A percentile compares a stretch with the other conserved stretches of the same genome.
Evolutionary conservation across 495 filamentous ascomycete species (phyloP).

Genomic region (Viridothelium virens): DNA sequence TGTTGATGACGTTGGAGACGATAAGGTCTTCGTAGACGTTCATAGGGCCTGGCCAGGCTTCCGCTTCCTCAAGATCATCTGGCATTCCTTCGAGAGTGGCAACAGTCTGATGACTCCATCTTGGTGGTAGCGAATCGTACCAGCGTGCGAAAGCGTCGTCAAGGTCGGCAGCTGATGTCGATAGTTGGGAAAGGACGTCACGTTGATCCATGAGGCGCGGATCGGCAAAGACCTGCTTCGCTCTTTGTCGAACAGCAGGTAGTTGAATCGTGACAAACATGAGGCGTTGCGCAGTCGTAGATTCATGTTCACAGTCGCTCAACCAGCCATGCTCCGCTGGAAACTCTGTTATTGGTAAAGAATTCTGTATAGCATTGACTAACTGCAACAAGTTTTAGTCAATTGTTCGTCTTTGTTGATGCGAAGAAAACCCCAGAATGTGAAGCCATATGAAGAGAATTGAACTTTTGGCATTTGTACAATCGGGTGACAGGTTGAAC

Average conservation of each 20-base stretch:
- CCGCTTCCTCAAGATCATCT: conserved; percentile 20
- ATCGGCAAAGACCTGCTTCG: neutral
- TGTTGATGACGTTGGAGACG: conserved; percentile 29
- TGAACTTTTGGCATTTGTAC: neutral
- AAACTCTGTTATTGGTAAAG: conserved; percentile 28
- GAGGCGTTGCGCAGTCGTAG: conserved; percentile 31
- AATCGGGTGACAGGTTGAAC: neutral
- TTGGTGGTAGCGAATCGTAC: conserved; percentile 23
- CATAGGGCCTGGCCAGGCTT: conserved; percentile 27
- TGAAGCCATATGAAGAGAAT: neutral
- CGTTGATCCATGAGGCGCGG: neutral
- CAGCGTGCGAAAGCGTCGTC: conserved; percentile 28
- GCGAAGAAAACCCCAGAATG: neutral
- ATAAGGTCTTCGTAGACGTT: conserved; percentile 30
- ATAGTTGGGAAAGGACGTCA: conserved; percentile 14
- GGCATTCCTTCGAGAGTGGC: conserved; percentile 14
- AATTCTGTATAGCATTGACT: conserved; percentile 28
- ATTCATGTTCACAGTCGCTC: conserved; percentile 18
- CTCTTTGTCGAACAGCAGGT: conserved; percentile 23
- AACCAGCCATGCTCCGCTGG: conserved; percentile 26
- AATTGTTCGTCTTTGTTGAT: neutral
- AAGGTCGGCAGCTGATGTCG: conserved; percentile 24
- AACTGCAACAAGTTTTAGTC: conserved; percentile 20
- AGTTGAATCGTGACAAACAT: conserved; percentile 27
- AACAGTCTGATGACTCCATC: conserved; percentile 23